Base-by-base conservation (phyloP, 2,329 filamentous ascomycete genomes). In the Penicillium sp. region DNA sequence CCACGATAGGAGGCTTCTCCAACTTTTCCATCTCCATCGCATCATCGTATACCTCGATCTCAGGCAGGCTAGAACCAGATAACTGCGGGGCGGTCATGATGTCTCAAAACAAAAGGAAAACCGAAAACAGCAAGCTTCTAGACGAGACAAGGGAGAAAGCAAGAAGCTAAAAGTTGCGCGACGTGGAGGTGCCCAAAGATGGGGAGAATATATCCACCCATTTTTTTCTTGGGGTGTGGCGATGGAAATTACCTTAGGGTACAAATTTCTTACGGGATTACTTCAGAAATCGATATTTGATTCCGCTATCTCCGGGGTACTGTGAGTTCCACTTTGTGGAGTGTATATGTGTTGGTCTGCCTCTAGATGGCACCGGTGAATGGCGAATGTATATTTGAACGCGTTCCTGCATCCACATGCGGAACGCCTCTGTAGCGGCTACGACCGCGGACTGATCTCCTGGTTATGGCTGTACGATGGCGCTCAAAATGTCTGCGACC, bases 221-320 rank as follows among this genome's bases (percentile, higher is more conserved):
- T 55, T 48, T 43, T 58, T 57, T 57, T 27, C 62, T 64, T 59
- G 62, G 62, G 60, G 58, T 52, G 57, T 61, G 57, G 54, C 59
- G 44, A 57, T 59, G 49, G 51, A 42, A 25, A 50, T 41, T 35
- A 44, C 23, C 18, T 41, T 50, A 50, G 48, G 48, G 48, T 43
- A 50, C 37, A n/a, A 49, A 11, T 11, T 37, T 35, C 25, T 33
- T 49, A 49, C 46, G 14, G 14, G 18, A 20, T 23, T 49, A n/a
- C 18, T 49, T 26, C 20, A 40, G 40, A 40, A 40, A 49, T 40
- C 20, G 33, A 23, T 29, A 31, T 49, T 40, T 20, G 7, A 27
- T 49, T 49, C n/a, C 33, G 33, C 31, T 26, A 20, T 37, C 35
- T 49, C 22, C 26, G 31, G 35, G 22, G 18, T 40, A n/a, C 15